A percentile compares a stretch with the other conserved stretches of the same genome.
Evolutionary conservation across 1,139 yeast genomes (phyloP).

Genomic region (Taphrina wiesneri): DNA sequence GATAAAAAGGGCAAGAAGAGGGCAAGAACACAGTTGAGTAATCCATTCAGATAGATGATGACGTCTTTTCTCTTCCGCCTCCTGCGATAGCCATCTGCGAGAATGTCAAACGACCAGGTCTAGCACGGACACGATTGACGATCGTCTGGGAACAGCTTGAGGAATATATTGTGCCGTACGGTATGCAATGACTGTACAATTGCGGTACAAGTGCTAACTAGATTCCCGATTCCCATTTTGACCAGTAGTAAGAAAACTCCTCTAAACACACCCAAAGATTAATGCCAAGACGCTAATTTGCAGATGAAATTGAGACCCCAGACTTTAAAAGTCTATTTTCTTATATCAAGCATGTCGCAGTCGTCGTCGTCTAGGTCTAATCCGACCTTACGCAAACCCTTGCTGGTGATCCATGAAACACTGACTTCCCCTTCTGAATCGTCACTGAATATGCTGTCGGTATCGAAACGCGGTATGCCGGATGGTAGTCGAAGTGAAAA

Average conservation of each 20-base stretch:
- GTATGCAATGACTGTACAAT: background rate
- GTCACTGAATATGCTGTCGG: slow-evolving; percentile 17
- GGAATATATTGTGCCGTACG: too few species aligned
- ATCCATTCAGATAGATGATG: too few species aligned
- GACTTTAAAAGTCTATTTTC: background rate
- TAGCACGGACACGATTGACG: too few species aligned
- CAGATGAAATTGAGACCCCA: background rate
- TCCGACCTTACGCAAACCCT: slow-evolving; percentile 4
- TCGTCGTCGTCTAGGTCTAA: slow-evolving; percentile 8
- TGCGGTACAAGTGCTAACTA: background rate
- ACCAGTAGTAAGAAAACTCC: too few species aligned
- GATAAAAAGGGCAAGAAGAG: too few species aligned
- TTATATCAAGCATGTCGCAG: slow-evolving; percentile 6
- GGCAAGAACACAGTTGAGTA: too few species aligned
- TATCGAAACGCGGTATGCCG: slow-evolving; percentile 1
- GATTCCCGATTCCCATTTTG: background rate
- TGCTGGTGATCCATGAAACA: slow-evolving; percentile 22
- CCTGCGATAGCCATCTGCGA: too few species aligned
- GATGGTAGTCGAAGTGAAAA: background rate
- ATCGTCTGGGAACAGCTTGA: too few species aligned
- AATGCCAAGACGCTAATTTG: slow-evolving; percentile 2
- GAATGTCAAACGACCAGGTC: too few species aligned
- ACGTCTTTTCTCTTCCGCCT: too few species aligned
- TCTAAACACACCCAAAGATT: too few species aligned
- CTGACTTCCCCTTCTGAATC: slow-evolving; percentile 16